These are phyloP conservation scores for Gentiana straminea DNA, from an alignment of 257 asterid species.

Conservation along the genomic window DNA sequence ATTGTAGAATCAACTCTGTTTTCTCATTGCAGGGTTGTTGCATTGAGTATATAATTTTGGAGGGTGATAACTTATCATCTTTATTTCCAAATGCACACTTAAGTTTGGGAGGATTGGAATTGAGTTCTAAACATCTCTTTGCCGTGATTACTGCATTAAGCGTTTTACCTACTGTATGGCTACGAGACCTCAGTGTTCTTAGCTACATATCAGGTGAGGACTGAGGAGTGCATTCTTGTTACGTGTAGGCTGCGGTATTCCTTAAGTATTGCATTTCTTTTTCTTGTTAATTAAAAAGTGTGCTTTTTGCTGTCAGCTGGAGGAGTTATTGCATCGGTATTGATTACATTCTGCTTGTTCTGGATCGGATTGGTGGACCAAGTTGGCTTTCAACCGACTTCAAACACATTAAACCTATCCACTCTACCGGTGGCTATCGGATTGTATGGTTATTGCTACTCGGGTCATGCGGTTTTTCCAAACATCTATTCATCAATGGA, in stretches of 20 bases:
- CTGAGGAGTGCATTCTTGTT: too few species aligned
- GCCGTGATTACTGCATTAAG: conserved; percentile 60
- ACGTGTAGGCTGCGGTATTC: too few species aligned
- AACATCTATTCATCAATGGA: conserved; percentile 85
- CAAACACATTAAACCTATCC: conserved; percentile 53
- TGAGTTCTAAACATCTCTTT: conserved; percentile 58
- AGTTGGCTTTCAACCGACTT: conserved; percentile 37
- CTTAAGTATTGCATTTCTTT: too few species aligned
- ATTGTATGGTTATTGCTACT: conserved; percentile 88
- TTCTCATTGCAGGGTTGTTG: conserved; percentile 65
- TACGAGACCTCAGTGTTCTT: conserved; percentile 61
- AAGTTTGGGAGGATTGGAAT: conserved; percentile 39
- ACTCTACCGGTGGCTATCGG: conserved; percentile 94
- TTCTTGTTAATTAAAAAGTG: background rate
- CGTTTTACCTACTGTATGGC: conserved; percentile 86
- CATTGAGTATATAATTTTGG: conserved; percentile 80
- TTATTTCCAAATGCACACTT: conserved; percentile 78
- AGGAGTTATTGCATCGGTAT: conserved; percentile 89
- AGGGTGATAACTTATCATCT: conserved; percentile 79
- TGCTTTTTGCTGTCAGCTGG: conserved; percentile 47
- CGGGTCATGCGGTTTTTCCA: conserved; percentile 94
- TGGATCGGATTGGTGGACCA: conserved; percentile 87
- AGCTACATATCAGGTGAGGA: conserved; percentile 90
- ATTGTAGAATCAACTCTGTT: background rate
- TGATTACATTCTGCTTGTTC: conserved; percentile 69